These are phyloP conservation scores for Kwoniella shandongensis DNA, from an alignment of 768 basidiomycete species.

Conservation along the genomic window DNA sequence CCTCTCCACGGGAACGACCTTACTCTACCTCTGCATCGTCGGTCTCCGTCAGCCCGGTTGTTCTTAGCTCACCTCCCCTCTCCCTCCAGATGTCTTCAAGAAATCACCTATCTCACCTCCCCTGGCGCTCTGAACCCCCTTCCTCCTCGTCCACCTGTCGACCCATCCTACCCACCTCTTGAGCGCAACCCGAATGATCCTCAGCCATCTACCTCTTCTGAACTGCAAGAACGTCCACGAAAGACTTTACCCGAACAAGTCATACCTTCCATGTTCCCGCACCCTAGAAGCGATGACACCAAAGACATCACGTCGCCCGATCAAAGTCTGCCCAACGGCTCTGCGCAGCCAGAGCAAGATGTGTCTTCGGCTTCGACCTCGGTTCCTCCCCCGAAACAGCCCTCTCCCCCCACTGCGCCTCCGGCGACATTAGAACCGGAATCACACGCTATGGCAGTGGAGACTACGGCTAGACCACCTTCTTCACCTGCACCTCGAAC, in stretches of 20 bases:
- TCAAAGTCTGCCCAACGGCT: constrained; percentile 3
- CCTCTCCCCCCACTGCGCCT: background rate
- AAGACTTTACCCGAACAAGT: constrained; percentile 36
- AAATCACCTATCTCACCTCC: constrained; percentile 95
- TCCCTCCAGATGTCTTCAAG: constrained; percentile 78
- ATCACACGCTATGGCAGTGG: constrained; percentile 15
- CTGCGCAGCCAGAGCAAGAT: background rate
- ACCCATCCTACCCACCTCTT: constrained; percentile 10
- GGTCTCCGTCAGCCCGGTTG: no score
- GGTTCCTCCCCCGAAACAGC: background rate
- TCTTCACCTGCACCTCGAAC: constrained; percentile 33
- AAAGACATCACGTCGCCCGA: no score
- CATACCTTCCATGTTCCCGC: constrained; percentile 17
- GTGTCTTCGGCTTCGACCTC: background rate
- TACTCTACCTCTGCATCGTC: no score
- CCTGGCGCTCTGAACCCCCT: constrained; percentile 96
- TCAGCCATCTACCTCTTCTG: background rate
- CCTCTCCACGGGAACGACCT: no score
- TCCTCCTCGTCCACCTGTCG: constrained; percentile 68
- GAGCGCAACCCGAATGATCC: constrained; percentile 3
- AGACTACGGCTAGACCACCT: constrained; percentile 34
- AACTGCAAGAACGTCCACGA: constrained; percentile 26
- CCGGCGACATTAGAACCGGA: background rate
- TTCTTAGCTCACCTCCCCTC: constrained; percentile 18
- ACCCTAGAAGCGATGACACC: background rate